Base-by-base conservation (phyloP, 1,284 basidiomycete species). In the Fomitopsis betulina region DNA sequence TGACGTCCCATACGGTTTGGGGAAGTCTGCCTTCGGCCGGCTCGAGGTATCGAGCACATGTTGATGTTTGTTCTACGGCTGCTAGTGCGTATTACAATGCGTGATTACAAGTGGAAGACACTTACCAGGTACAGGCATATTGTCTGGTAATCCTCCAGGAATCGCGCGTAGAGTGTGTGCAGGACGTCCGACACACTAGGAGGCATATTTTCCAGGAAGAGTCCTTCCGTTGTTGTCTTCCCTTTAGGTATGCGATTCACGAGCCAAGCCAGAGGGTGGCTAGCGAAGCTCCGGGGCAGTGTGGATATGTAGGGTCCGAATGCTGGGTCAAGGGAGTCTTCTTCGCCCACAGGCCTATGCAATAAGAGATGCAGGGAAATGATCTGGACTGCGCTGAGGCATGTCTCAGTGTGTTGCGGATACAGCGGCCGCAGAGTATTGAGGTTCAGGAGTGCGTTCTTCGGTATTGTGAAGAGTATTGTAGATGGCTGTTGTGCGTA, bases 261-360 rank as follows among this genome's bases (percentile, higher is more conserved):
- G n/a, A 83, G 63, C 89, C 90, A 91, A 13, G 84, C 81, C 15
- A 94, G 75, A 10, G 93, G 93, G 74, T 95, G 93, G 60, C 71
- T 78, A 58, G 73, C 78, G 68, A 95, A 94, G 39, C 83, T 73
- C 55, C 70, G 68, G 3, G 93, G 93, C 17, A 96, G 73, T 0
- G 84, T 79, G 1, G 85, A 84, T 55, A 95, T 85, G 67, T 93
- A 95, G 2, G 86, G 83, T 23, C 85, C 84, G 73, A 90, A 94
- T n/a, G 71, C 68, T 59, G 80, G 76, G 63, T 92, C 85, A 21
- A 60, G 58, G 33, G 83, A 85, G 15, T 75, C 73, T 7, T 67
- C 60, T 12, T 70, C 67, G 40, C 58, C 60, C 13, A 52, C 27
- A 3, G 67, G 74, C 51, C 64, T 67, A 58, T 74, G 65, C 17